Evolutionary conservation across 805 yeast species (phyloP).

Genomic region (Cyberlindnera maclurae): DNA sequence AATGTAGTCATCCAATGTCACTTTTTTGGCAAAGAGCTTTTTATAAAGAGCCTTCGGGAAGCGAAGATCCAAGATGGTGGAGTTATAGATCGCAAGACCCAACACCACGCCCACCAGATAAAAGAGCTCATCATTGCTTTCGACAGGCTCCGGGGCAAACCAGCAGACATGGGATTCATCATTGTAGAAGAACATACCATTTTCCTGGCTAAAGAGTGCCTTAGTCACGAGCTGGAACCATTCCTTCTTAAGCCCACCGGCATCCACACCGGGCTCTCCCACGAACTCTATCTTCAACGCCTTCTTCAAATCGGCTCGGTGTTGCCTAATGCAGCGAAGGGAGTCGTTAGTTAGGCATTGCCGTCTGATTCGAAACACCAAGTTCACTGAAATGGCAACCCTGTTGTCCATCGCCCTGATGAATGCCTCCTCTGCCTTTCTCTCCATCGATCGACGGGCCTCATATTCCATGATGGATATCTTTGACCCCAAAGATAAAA

Average conservation of each 20-base stretch:
- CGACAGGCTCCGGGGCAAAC: conserved; percentile 52
- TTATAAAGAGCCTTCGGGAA: conserved; percentile 77
- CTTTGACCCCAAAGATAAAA: conserved; percentile 76
- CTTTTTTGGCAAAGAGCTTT: conserved; percentile 49
- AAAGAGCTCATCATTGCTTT: conserved; percentile 46
- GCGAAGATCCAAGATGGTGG: conserved; percentile 74
- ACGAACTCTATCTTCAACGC: conserved; percentile 72
- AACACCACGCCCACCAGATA: conserved; percentile 77
- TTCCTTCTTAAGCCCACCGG: conserved; percentile 89
- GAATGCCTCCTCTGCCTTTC: conserved; percentile 86
- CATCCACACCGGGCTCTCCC: conserved; percentile 91
- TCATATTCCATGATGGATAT: conserved; percentile 77
- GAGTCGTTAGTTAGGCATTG: conserved; percentile 68
- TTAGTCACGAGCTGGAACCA: conserved; percentile 79
- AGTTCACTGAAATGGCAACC: conserved; percentile 56
- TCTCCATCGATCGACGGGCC: conserved; percentile 72
- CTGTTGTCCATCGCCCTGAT: conserved; percentile 62
- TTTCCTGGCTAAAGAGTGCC: conserved; percentile 59
- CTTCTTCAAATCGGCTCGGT: conserved; percentile 59
- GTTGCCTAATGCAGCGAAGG: conserved; percentile 48
- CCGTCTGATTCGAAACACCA: conserved; percentile 64
- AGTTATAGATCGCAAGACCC: conserved; percentile 87
- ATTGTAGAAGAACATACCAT: conserved; percentile 58
- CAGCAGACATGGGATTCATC: conserved; percentile 70
- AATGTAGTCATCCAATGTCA: conserved; percentile 55